A percentile compares a stretch with the other conserved stretches of the same genome.
Evolutionary conservation across 2,329 filamentous ascomycete genomes (phyloP).

Genomic region (Drechslerella dactyloides): DNA sequence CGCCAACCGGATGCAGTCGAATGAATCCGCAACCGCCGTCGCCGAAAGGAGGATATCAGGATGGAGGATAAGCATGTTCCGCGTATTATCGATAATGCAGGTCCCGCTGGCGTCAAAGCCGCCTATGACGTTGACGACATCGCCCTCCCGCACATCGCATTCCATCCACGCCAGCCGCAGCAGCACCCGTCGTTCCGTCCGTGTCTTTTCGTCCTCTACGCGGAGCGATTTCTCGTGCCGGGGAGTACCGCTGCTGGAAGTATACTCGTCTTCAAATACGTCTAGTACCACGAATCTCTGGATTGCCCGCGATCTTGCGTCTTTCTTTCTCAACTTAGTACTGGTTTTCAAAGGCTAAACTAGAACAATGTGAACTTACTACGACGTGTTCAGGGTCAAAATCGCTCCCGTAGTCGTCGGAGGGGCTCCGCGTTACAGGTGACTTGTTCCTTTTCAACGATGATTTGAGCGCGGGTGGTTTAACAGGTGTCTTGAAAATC

Average conservation of each 20-base stretch:
- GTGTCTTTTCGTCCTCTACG: slow-evolving; percentile 78
- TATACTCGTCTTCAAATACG: slow-evolving; percentile 52
- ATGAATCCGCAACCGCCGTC: slow-evolving; percentile 95
- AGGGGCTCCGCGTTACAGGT: slow-evolving; percentile 9
- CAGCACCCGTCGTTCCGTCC: slow-evolving; percentile 70
- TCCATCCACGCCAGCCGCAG: slow-evolving; percentile 87
- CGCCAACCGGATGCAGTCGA: slow-evolving; percentile 85
- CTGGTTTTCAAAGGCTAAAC: slow-evolving; percentile 26
- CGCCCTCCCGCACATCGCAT: slow-evolving; percentile 74
- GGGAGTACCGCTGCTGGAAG: slow-evolving; percentile 38
- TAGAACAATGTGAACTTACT: slow-evolving; percentile 38
- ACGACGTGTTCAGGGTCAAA: slow-evolving; percentile 51
- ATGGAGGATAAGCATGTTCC: slow-evolving; percentile 87
- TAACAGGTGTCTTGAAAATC: slow-evolving; percentile 13
- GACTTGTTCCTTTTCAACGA: slow-evolving; percentile 23
- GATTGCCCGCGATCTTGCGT: slow-evolving; percentile 54
- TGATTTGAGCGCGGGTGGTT: slow-evolving; percentile 5
- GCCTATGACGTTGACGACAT: slow-evolving; percentile 86
- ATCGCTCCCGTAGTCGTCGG: slow-evolving; percentile 48
- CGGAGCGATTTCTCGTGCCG: slow-evolving; percentile 71
- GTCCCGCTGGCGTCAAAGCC: slow-evolving; percentile 72
- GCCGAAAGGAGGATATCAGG: slow-evolving; percentile 95
- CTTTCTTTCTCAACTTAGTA: slow-evolving; percentile 55
- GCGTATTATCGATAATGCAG: slow-evolving; percentile 80
- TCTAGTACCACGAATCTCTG: slow-evolving; percentile 54